A percentile compares a stretch with the other conserved stretches of the same genome.
These are phyloP conservation scores for Trichoderma endophyticum DNA, from an alignment of 2,329 filamentous ascomycete species.

Conservation along the genomic window DNA sequence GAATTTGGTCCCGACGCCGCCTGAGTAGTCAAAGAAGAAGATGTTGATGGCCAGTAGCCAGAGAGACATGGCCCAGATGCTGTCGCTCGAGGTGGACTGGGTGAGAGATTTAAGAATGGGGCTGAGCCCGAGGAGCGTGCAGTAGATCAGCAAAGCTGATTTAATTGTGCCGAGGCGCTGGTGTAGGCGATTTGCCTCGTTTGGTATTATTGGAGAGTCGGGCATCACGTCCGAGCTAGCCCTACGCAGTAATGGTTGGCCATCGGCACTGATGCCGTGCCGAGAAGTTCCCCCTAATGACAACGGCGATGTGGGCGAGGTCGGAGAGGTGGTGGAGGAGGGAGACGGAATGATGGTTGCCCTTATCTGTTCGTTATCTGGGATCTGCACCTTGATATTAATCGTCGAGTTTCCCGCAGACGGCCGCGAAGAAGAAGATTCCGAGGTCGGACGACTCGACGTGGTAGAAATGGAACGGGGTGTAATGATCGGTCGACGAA, in stretches of 20 bases:
- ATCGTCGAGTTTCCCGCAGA: constrained; percentile 47
- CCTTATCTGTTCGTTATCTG: constrained; percentile 16
- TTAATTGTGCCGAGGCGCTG: constrained; percentile 76
- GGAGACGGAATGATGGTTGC: constrained; percentile 37
- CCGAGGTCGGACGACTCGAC: constrained; percentile 25
- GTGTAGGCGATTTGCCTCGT: constrained; percentile 43
- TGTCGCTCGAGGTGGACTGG: constrained; percentile 84
- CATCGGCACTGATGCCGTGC: background rate
- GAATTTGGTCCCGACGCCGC: constrained; percentile 60
- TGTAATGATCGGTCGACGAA: constrained; percentile 35
- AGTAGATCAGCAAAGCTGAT: constrained; percentile 89
- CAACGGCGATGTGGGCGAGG: background rate
- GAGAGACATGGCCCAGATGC: constrained; percentile 95
- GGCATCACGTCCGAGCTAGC: constrained; percentile 32
- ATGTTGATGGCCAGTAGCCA: constrained; percentile 94
- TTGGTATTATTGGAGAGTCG: constrained; percentile 29
- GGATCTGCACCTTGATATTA: constrained; percentile 34
- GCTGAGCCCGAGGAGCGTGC: constrained; percentile 82
- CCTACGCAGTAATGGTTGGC: constrained; percentile 26
- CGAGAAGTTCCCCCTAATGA: background rate
- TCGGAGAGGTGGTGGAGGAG: constrained; percentile 23
- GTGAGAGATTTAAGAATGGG: constrained; percentile 98
- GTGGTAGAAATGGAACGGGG: constrained; percentile 29
- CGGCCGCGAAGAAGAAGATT: constrained; percentile 25
- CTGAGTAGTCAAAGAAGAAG: constrained; percentile 96